Percentiles rank a stretch among this genome's conserved stretches.
These are phyloP conservation scores for Teunomyces barrocoloradensis DNA, from an alignment of 805 yeast genomes.

Conservation along the genomic window DNA sequence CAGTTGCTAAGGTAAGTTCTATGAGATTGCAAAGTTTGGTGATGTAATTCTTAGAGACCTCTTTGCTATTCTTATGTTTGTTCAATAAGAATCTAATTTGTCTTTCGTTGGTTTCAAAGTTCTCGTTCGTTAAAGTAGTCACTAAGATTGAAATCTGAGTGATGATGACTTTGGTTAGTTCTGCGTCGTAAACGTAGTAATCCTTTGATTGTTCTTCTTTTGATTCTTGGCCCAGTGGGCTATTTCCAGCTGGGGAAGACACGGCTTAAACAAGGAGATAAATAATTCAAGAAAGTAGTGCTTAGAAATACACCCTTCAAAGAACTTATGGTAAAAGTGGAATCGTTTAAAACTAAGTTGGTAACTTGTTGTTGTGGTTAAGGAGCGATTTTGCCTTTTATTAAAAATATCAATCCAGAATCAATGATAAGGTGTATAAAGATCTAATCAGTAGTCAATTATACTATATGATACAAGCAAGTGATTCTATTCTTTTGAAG, in stretches of 20 bases:
- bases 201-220: slow-evolving; percentile 2
- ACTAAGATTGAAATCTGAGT: slow-evolving; percentile 55
- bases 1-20: slow-evolving; percentile 9
- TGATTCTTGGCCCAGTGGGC: slow-evolving; percentile 4
- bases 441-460: slow-evolving; percentile 44
- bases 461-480: slow-evolving; percentile 8
- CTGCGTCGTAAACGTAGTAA: slow-evolving; percentile 22
- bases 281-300: slow-evolving; percentile 4
- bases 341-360: background rate
- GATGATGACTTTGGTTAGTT: slow-evolving; percentile 38
- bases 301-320: slow-evolving; percentile 3
- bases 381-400: background rate
- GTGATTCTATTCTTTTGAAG: background rate
- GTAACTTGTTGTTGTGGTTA: background rate
- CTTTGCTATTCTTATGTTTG: slow-evolving; percentile 17
- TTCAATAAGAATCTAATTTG: slow-evolving; percentile 50
- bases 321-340: background rate
- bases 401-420: background rate
- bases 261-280: slow-evolving; percentile 20
- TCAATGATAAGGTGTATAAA: slow-evolving; percentile 10
- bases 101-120: slow-evolving; percentile 35
- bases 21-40: slow-evolving; percentile 18
- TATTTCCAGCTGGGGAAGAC: slow-evolving; percentile 24
- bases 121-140: slow-evolving; percentile 40
- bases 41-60: slow-evolving; percentile 18